A percentile compares a stretch with the other conserved stretches of the same genome.
Conservation (phyloP, 1,139 yeast species). For the Suhomyces anneliseae region DNA sequence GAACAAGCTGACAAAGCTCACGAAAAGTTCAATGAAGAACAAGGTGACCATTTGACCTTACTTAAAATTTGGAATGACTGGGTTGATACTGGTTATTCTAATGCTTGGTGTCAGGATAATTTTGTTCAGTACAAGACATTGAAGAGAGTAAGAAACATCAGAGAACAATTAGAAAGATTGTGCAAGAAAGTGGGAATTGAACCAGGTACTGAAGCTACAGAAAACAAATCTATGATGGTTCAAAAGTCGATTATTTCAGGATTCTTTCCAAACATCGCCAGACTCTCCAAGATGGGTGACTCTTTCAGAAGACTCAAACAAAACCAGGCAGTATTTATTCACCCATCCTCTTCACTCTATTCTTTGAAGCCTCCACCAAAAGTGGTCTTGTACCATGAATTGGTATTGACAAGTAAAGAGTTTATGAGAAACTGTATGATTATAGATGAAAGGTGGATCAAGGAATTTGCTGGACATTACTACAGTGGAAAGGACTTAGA, state of each 20-base stretch:
- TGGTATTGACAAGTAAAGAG: constrained; percentile 84
- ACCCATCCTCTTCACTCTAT: constrained; percentile 75
- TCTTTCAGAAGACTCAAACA: constrained; percentile 62
- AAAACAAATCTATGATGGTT: constrained; percentile 36
- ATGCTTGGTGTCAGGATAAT: constrained; percentile 86
- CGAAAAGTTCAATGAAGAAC: constrained; percentile 50
- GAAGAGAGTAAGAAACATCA: constrained; percentile 66
- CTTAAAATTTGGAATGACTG: constrained; percentile 76
- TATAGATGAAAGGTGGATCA: constrained; percentile 64
- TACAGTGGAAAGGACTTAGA: constrained; percentile 19
- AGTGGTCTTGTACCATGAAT: constrained; percentile 74
- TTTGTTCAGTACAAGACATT: constrained; percentile 76
- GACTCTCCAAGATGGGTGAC: constrained; percentile 70
- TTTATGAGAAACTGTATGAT: constrained; percentile 86
- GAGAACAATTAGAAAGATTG: constrained; percentile 65
- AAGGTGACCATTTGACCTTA: constrained; percentile 79
- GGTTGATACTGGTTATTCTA: constrained; percentile 68
- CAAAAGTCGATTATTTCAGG: constrained; percentile 76
- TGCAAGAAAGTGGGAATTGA: constrained; percentile 57
- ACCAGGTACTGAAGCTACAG: constrained; percentile 10
- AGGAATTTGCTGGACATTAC: constrained; percentile 66
- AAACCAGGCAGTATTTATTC: constrained; percentile 69
- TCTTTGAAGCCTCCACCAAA: constrained; percentile 69
- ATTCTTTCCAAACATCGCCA: constrained; percentile 77
- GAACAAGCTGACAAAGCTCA: constrained; percentile 66